A percentile compares a stretch with the other conserved stretches of the same genome.
These are phyloP conservation scores for Lentinula aciculospora DNA, from an alignment of 768 basidiomycete species.

Conservation along the genomic window DNA sequence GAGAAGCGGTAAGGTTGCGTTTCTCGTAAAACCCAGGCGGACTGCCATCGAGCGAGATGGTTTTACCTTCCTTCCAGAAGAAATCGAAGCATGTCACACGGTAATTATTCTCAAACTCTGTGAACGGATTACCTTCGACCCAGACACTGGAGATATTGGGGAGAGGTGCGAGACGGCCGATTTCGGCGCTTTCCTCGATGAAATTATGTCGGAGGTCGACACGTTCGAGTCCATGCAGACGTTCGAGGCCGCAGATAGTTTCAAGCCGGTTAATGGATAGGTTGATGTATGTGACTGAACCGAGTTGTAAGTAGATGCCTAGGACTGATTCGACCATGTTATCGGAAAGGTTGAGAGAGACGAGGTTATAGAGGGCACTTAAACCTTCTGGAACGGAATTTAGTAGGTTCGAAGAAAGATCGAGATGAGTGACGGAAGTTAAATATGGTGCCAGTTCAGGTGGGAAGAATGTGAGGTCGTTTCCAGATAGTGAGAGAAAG, in stretches of 20 bases:
- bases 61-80: conserved; percentile 82
- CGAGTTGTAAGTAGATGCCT: conserved; percentile 78
- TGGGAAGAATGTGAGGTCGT: conserved; percentile 78
- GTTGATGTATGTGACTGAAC: conserved; percentile 73
- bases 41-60: conserved; percentile 70
- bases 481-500: conserved; percentile 74
- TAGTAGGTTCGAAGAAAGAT: conserved; percentile 87
- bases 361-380: conserved; percentile 67
- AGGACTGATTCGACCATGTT: conserved; percentile 98
- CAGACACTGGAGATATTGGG: conserved; percentile 79
- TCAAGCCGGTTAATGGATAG: conserved; percentile 85
- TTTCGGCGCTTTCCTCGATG: conserved; percentile 77
- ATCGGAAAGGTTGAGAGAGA: conserved; percentile 90
- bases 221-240: conserved; percentile 77
- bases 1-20: conserved; percentile 43
- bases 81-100: conserved; percentile 75
- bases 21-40: conserved; percentile 69
- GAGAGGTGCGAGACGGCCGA: conserved; percentile 75
- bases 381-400: conserved; percentile 82
- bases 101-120: conserved; percentile 67
- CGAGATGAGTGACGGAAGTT: conserved; percentile 73
- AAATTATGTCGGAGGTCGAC: conserved; percentile 80
- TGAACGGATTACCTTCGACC: conserved; percentile 81
- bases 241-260: conserved; percentile 92
- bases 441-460: conserved; percentile 59